Evolutionary conservation across 2,329 filamentous ascomycete genomes (phyloP).

Genomic region (Calonectria ilicicola): DNA sequence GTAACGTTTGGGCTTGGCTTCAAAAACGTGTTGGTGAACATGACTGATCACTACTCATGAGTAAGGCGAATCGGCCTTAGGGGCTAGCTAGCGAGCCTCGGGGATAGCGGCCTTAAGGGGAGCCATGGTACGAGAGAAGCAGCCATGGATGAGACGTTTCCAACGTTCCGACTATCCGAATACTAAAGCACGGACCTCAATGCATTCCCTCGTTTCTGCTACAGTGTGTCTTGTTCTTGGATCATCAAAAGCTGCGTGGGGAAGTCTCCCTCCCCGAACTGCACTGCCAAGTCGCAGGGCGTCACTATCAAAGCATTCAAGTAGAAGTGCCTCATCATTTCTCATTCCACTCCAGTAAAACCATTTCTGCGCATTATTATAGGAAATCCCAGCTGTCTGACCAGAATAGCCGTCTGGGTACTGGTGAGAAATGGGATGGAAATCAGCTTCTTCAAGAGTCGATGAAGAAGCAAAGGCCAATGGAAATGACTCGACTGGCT

Average conservation of each 20-base stretch:
- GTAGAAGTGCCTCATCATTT: neutral
- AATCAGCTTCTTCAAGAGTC: neutral
- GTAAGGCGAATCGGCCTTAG: neutral
- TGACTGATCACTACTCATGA: neutral
- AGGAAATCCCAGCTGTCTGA: neutral
- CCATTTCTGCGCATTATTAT: neutral
- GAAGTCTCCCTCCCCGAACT: constrained; percentile 65
- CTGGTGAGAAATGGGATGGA: neutral
- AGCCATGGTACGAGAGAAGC: too few relatives aligned
- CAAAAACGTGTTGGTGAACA: neutral
- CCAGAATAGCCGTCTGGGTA: neutral
- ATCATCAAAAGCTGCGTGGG: constrained; percentile 84
- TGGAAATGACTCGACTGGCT: neutral
- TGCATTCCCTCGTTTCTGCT: constrained; percentile 82
- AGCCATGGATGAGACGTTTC: neutral
- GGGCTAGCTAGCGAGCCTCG: neutral
- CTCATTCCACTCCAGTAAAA: neutral
- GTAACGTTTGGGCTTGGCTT: neutral
- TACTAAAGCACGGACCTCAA: constrained; percentile 86
- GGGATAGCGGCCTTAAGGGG: neutral
- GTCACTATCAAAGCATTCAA: constrained; percentile 75
- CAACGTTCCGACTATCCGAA: constrained; percentile 68
- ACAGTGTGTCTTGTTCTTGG: constrained; percentile 72
- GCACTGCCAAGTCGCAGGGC: neutral
- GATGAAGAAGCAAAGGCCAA: neutral